Conservation (phyloP, 768 basidiomycete species). For the Boletellus sp. region DNA sequence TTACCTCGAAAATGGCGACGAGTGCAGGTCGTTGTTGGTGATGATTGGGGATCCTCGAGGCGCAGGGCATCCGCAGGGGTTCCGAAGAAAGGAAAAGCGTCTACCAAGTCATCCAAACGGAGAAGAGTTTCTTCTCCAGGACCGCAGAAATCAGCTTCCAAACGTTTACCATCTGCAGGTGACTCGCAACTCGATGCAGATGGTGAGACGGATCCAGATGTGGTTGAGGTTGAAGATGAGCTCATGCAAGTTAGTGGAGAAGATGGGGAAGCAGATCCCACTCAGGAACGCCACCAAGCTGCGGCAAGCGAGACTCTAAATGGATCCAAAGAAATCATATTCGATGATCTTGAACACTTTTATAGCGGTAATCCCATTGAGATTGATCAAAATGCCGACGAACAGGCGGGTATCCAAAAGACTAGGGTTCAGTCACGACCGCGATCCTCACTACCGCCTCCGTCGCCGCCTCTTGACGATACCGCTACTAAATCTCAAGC, state of each 20-base stretch:
- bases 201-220: slow-evolving; percentile 34
- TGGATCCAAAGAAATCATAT: slow-evolving; percentile 11
- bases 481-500: not conserved
- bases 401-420: slow-evolving; percentile 3
- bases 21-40: slow-evolving; percentile 2
- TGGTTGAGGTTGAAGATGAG: slow-evolving; percentile 36
- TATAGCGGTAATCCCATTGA: slow-evolving; percentile 30
- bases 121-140: slow-evolving; percentile 31
- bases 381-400: slow-evolving; percentile 25
- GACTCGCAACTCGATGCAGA: slow-evolving; percentile 33
- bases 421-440: not conserved
- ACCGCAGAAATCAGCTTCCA: slow-evolving; percentile 13
- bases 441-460: not conserved
- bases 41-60: slow-evolving; percentile 6
- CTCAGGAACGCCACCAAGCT: not conserved
- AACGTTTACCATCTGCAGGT: slow-evolving; percentile 21
- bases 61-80: slow-evolving; percentile 8
- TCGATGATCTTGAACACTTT: slow-evolving; percentile 31
- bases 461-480: not conserved
- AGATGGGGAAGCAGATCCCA: slow-evolving; percentile 14
- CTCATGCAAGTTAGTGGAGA: slow-evolving; percentile 26
- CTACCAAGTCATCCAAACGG: slow-evolving; percentile 13
- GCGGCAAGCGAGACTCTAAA: slow-evolving; percentile 3
- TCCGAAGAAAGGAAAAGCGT: slow-evolving; percentile 4
- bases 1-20: slow-evolving; percentile 27